phyloP scores from a whole-genome alignment of 1,139 yeast genomes.

The Geotrichum phurueaensis region DNA sequence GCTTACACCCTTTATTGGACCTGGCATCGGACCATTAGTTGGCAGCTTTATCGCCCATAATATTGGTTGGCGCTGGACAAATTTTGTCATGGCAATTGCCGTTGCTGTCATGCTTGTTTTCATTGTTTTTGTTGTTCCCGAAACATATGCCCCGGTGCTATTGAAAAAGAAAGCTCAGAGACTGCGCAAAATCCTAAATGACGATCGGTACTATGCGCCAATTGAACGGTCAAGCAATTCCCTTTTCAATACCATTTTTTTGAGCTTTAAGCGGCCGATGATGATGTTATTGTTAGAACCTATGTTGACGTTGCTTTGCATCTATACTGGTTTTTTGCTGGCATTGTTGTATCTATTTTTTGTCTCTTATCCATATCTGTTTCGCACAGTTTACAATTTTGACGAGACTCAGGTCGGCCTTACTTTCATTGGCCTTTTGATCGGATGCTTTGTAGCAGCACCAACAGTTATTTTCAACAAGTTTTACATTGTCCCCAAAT shows the following conservation, averaged over 20 bases:
- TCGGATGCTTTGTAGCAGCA: constrained; percentile 38
- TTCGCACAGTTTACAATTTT: constrained; percentile 44
- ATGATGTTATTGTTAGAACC: constrained; percentile 50
- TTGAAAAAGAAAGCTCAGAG: constrained; percentile 52
- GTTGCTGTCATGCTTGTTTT: constrained; percentile 52
- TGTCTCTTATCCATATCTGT: constrained; percentile 56
- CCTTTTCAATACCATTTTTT: constrained; percentile 34
- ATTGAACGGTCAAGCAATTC: constrained; percentile 37
- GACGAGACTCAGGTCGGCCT: constrained; percentile 40
- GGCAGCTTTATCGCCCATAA: constrained; percentile 58
- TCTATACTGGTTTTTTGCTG: constrained; percentile 55
- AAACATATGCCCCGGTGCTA: constrained; percentile 64
- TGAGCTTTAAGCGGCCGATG: constrained; percentile 50
- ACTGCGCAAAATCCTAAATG: constrained; percentile 56
- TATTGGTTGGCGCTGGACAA: constrained; percentile 53
- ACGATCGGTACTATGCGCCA: constrained; percentile 46
- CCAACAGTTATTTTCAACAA: constrained; percentile 21
- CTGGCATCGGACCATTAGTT: constrained; percentile 64
- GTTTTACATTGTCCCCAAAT: constrained; percentile 15
- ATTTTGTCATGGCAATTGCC: constrained; percentile 61
- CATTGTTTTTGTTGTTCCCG: constrained; percentile 51
- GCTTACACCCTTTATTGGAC: constrained; percentile 71
- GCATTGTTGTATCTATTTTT: constrained; percentile 59
- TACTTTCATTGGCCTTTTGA: constrained; percentile 48
- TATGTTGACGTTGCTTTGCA: constrained; percentile 55